These are phyloP conservation scores for Didymella pomorum DNA, from an alignment of 2,329 filamentous ascomycete genomes.

Conservation along the genomic window DNA sequence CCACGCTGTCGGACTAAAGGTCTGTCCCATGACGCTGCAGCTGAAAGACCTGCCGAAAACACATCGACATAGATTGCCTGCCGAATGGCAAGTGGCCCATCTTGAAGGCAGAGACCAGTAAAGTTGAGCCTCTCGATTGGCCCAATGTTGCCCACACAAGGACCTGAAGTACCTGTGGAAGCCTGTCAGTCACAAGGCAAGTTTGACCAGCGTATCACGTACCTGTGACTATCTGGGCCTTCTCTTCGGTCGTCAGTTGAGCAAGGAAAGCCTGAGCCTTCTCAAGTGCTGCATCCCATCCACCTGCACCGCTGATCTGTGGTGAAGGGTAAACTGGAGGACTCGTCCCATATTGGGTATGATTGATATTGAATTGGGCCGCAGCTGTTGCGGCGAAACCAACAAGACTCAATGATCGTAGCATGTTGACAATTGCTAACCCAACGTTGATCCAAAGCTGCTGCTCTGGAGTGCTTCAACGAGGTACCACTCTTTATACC, in stretches of 20 bases:
- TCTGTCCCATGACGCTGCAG: conserved; percentile 17
- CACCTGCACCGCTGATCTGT: conserved; percentile 36
- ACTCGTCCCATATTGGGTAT: conserved; percentile 39
- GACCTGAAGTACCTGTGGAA: conserved; percentile 31
- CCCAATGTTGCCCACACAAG: conserved; percentile 48
- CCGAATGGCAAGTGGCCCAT: conserved; percentile 49
- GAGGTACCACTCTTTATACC: conserved; percentile 2
- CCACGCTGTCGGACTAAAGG: conserved; percentile 4
- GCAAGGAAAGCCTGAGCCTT: conserved; percentile 34
- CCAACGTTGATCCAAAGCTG: background rate
- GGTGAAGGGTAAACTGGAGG: conserved; percentile 41
- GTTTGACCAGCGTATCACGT: background rate
- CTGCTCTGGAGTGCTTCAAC: background rate
- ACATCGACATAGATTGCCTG: conserved; percentile 25
- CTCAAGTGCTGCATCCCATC: conserved; percentile 37
- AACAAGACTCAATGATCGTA: conserved; percentile 3
- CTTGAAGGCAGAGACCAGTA: conserved; percentile 52
- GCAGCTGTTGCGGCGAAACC: conserved; percentile 9
- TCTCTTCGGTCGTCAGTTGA: conserved; percentile 36
- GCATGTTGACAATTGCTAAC: background rate
- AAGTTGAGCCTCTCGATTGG: conserved; percentile 51
- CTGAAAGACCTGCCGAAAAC: conserved; percentile 8
- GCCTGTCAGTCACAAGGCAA: background rate
- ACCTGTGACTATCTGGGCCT: conserved; percentile 40
- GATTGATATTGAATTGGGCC: conserved; percentile 32